Conservation (phyloP, 495 filamentous ascomycete genomes). For the Trichoderma reesei region DNA sequence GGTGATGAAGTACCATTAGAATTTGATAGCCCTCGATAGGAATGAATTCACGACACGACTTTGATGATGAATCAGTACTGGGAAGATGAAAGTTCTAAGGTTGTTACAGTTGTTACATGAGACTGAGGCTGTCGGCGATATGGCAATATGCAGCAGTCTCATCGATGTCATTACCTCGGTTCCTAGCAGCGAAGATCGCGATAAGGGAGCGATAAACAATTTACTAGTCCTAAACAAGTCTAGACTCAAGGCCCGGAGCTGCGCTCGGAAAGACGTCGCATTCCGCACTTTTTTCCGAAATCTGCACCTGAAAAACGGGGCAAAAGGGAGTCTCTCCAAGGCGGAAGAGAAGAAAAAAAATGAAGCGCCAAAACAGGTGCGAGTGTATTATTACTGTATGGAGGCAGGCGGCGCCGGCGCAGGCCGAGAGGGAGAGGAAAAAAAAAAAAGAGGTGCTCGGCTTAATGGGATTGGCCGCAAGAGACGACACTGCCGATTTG, state of each 20-base stretch:
- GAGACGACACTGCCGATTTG: conserved; percentile 9
- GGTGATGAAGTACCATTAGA: neutral
- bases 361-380: neutral
- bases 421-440: neutral
- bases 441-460: neutral
- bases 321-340: neutral
- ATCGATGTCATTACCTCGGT: too few species aligned
- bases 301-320: neutral
- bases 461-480: neutral
- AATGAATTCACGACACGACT: too few species aligned
- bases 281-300: neutral
- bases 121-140: too few species aligned
- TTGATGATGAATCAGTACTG: too few species aligned
- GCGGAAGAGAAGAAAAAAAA: neutral
- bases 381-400: too few species aligned
- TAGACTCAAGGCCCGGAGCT: neutral
- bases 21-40: neutral
- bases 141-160: too few species aligned
- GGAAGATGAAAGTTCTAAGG: too few species aligned
- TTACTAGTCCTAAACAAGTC: neutral
- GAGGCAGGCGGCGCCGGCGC: conserved; percentile 5
- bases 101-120: too few species aligned
- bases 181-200: neutral
- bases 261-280: conserved; percentile 8
- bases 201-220: neutral